Conservation (phyloP, 495 filamentous ascomycete species). For the Lasiosphaeria ovina region DNA sequence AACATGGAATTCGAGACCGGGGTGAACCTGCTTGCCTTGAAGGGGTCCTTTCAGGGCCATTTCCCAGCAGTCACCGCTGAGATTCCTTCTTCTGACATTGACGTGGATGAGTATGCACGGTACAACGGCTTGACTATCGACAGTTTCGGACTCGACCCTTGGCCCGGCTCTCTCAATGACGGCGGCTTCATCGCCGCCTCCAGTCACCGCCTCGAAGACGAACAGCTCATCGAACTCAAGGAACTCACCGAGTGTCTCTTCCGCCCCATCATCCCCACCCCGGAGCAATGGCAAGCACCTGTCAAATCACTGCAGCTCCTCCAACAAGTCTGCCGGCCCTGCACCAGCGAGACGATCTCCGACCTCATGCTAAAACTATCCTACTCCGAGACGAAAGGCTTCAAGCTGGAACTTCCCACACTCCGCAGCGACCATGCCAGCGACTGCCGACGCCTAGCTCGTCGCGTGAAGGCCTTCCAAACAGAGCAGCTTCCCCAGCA, state of each 20-base stretch:
- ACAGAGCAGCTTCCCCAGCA: constrained; percentile 35
- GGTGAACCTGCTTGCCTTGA: constrained; percentile 17
- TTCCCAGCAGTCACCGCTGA: constrained; percentile 4
- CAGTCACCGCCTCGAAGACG: constrained; percentile 15
- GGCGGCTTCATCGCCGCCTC: constrained; percentile 18
- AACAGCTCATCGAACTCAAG: constrained; percentile 14
- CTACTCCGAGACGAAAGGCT: constrained; percentile 11
- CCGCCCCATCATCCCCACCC: constrained; percentile 18
- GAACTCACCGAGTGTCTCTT: constrained; percentile 24
- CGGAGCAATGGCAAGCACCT: constrained; percentile 20
- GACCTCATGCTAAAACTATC: constrained; percentile 20
- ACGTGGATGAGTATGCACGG: constrained; percentile 43
- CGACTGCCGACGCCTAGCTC: constrained; percentile 40
- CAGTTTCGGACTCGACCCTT: constrained; percentile 16
- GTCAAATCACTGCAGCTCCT: constrained; percentile 21
- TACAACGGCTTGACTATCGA: constrained; percentile 39
- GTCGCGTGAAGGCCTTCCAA: constrained; percentile 30
- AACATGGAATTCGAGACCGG: constrained; percentile 25
- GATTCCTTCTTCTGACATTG: constrained; percentile 3
- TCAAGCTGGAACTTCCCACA: constrained; percentile 53
- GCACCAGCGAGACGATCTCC: constrained; percentile 13
- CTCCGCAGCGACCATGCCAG: constrained; percentile 49
- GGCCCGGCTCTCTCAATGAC: constrained; percentile 12
- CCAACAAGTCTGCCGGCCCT: constrained; percentile 19
- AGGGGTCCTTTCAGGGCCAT: constrained; percentile 17